These are phyloP conservation scores for Microcyclospora tardicrescens DNA, from an alignment of 2,329 filamentous ascomycete genomes.

Conservation along the genomic window DNA sequence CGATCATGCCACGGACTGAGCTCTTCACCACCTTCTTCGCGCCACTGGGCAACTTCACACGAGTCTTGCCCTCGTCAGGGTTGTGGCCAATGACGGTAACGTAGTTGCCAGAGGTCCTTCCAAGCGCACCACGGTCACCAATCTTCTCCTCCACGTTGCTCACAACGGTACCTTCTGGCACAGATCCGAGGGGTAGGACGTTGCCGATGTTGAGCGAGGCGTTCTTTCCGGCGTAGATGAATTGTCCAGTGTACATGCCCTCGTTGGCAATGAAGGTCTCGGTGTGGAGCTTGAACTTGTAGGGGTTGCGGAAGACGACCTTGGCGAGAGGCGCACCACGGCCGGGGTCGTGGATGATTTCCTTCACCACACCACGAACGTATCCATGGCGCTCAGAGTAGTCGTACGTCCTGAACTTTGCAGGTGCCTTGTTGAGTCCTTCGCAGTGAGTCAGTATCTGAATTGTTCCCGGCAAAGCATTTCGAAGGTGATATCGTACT, in stretches of 20 bases:
- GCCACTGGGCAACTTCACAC: slow-evolving; percentile 96
- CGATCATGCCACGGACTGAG: slow-evolving; percentile 92
- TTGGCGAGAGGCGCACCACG: slow-evolving; percentile 96
- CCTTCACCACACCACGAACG: slow-evolving; percentile 92
- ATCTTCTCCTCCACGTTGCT: slow-evolving; percentile 99
- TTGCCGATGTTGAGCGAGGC: slow-evolving; percentile 94
- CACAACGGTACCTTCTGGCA: slow-evolving; percentile 98
- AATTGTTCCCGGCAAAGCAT: slow-evolving; percentile 11
- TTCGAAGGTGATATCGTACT: slow-evolving; percentile 10
- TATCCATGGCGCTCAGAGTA: slow-evolving; percentile 74
- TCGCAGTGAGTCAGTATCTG: slow-evolving; percentile 41
- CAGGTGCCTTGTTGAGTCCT: slow-evolving; percentile 86
- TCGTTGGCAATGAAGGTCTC: slow-evolving; percentile 99
- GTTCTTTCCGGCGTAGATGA: slow-evolving; percentile 99
- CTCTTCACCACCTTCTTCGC: slow-evolving; percentile 98
- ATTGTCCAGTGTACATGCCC: slow-evolving; percentile 99
- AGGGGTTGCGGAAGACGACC: slow-evolving; percentile 94
- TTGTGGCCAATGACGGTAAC: slow-evolving; percentile 96
- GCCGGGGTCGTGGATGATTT: slow-evolving; percentile 98
- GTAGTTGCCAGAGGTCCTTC: slow-evolving; percentile 98
- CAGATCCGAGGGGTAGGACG: slow-evolving; percentile 82
- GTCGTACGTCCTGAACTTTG: slow-evolving; percentile 94
- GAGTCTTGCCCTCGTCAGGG: slow-evolving; percentile 98
- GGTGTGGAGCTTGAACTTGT: slow-evolving; percentile 93
- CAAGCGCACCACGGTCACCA: slow-evolving; percentile 91